Base-by-base conservation (phyloP, 208 protist species). In the Leishmania aethiopica region DNA sequence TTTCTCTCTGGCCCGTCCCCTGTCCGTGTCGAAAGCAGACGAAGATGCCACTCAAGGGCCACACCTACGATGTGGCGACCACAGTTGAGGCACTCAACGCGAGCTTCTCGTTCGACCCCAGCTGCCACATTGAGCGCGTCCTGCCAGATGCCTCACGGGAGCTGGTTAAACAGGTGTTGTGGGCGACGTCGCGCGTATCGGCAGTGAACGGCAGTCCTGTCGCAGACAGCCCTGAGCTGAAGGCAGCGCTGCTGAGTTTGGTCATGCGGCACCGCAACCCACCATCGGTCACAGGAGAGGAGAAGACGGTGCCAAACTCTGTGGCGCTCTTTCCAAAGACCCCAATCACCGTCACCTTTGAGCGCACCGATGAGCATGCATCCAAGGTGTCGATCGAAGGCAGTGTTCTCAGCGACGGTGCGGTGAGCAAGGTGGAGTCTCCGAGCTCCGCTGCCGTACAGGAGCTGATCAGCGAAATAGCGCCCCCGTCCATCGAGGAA, bases 391-490 rank as follows among this genome's bases (percentile, higher is more conserved):
- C 82, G 6, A 94, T 96, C 55, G 87, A 89, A 57, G 80, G 88
- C 25, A 96, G 91, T 75, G 91, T 96, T 35, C 13, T 85, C n/a
- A 89, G 32, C 78, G 84, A 96, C 77, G 91, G 91, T 17, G 64
- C 70, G 5, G 75, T 89, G 2, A 94, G 91, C 76, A 70, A 79
- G 32, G 75, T 91, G 17, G 85, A 80, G 40, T 13, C 72, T 37
- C 86, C 79, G 11, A 88, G 84, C 71, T 25, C 62, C 19, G 73
- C 70, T 17, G 83, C 82, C n/a, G 84, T 93, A 37, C 72, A 86
- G 77, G 70, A 85, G 77, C 66, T 93, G 66, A 45, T 88, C 79
- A 82, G 75, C 70, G 80, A 80, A n/a, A 84, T 86, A 32, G 79
- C 80, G n/a, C 70, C 88, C 13, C 84, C 84, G 13, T 83, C 84